Evolutionary conservation across 1,284 basidiomycete genomes (phyloP).

Genomic region (Melampsora abietis-canadensis): DNA sequence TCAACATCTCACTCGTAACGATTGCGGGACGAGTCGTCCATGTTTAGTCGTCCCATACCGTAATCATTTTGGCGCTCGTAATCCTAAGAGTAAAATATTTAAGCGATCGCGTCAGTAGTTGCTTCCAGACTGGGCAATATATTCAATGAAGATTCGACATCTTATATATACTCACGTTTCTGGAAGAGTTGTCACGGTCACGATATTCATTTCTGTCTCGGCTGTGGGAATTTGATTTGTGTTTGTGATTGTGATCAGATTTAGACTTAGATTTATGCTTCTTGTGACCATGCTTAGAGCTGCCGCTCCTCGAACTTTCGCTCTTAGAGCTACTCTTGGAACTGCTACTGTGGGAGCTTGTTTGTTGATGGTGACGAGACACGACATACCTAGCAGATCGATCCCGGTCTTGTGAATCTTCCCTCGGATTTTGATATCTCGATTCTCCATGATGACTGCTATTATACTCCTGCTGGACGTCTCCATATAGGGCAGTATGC

Average conservation of each 20-base stretch:
- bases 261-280: not conserved
- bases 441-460: not conserved
- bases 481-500: too few species aligned
- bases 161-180: too few species aligned
- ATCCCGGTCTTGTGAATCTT: slow-evolving; percentile 6
- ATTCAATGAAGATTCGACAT: too few species aligned
- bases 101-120: too few species aligned
- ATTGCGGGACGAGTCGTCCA: not conserved
- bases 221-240: not conserved
- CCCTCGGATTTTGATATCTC: not conserved
- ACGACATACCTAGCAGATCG: not conserved
- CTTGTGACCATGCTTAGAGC: too few species aligned
- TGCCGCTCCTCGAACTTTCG: too few species aligned
- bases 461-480: too few species aligned
- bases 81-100: not conserved
- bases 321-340: not conserved
- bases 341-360: not conserved
- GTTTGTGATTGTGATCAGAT: not conserved
- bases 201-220: not conserved
- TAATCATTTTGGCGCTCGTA: not conserved
- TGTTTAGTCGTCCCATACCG: not conserved
- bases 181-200: not conserved
- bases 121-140: too few species aligned
- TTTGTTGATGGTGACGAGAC: not conserved
- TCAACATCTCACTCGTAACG: not conserved